Base-by-base conservation (phyloP, 108 stramenopile species). In the Nitzschia sp. region DNA sequence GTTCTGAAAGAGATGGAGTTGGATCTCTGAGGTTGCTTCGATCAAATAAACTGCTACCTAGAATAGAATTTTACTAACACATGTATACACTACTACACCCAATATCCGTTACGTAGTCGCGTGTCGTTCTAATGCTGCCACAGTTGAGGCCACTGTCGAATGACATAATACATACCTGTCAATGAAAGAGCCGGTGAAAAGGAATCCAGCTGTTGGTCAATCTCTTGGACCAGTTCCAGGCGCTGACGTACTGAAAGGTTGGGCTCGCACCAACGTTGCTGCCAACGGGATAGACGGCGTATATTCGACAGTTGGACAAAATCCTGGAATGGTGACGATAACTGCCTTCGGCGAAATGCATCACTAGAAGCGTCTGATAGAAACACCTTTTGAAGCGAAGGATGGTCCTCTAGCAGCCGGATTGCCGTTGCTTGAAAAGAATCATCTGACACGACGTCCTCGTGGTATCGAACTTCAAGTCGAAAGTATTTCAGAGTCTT, bases 1-100 rank as follows among this genome's bases (percentile, higher is more conserved):
- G 28, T 58, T 11, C 27, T 69, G 45, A 45, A 69, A n/a, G 24
- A 58, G 54, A 24, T 69, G 1, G 56, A 58, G 46, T 46, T 69
- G 25, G 64, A 48, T 57, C 49, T 35, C 72, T 46, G 13, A 42
- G 38, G 38, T 42, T 9, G 38, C 38, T 42, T 42, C n/a, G n/a
- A n/a, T n/a, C n/a, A n/a, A n/a, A n/a, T n/a, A n/a, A n/a, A n/a
- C n/a, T n/a, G n/a, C n/a, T n/a, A n/a, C n/a, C n/a, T n/a, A n/a
- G n/a, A n/a, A n/a, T n/a, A n/a, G n/a, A n/a, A n/a, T n/a, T n/a
- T n/a, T n/a, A n/a, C n/a, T n/a, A n/a, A n/a, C n/a, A n/a, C n/a
- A n/a, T n/a, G n/a, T n/a, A n/a, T n/a, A n/a, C n/a, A n/a, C n/a
- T n/a, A n/a, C n/a, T n/a, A n/a, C n/a, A n/a, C n/a, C n/a, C n/a